phyloP scores from a whole-genome alignment of 2,329 filamentous ascomycete species.

The Colletotrichum liaoningense region DNA sequence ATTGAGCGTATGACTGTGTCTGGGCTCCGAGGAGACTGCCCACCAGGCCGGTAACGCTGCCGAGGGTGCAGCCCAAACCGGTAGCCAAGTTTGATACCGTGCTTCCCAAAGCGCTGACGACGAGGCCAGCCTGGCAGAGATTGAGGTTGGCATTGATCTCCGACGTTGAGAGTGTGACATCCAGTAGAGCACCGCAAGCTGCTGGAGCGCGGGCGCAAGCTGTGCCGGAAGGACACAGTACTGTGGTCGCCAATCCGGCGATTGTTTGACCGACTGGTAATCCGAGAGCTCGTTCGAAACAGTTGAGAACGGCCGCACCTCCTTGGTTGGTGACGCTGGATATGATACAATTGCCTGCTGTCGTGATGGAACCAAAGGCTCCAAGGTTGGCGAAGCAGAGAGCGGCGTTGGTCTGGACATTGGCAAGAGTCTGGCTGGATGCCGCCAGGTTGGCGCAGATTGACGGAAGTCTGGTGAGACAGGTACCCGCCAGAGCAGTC shows the following conservation, averaged over 20 bases:
- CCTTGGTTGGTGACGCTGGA: not conserved
- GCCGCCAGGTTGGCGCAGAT: not conserved
- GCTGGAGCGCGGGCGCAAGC: not conserved
- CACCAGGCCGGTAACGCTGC: not conserved
- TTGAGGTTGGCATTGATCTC: not conserved
- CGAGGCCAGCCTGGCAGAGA: not conserved
- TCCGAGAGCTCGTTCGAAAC: not conserved
- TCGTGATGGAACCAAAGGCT: not conserved
- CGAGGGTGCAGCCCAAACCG: not conserved
- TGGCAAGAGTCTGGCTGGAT: not conserved
- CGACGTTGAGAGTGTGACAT: not conserved
- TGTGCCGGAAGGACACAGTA: not conserved
- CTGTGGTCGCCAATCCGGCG: not conserved
- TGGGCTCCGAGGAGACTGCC: not conserved
- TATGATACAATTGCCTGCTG: not conserved
- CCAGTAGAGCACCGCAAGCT: slow-evolving; percentile 12
- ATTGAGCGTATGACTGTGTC: not conserved
- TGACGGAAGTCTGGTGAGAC: not conserved
- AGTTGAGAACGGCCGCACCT: not conserved
- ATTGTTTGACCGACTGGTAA: not conserved
- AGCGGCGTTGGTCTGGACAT: not conserved
- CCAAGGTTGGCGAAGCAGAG: not conserved
- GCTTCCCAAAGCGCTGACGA: not conserved
- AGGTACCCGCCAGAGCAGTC: not conserved
- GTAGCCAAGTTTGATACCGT: not conserved